phyloP scores from a whole-genome alignment of 2,329 filamentous ascomycete species.

The Aschersonia sp. region DNA sequence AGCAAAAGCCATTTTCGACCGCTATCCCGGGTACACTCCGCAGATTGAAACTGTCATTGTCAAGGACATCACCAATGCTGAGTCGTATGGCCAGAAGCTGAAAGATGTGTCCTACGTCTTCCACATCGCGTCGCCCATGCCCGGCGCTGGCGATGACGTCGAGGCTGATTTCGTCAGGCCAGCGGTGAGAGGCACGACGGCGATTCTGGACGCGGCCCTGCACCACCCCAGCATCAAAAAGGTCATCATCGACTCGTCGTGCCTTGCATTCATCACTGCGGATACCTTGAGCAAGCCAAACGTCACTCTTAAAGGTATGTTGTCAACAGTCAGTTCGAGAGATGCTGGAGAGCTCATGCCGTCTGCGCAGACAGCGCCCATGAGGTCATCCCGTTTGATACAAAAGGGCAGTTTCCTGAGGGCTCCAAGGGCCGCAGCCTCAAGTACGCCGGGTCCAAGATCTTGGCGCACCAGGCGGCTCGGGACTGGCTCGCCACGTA shows the following conservation, averaged over 20 bases:
- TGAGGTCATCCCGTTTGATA: neutral
- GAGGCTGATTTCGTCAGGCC: conserved; percentile 6
- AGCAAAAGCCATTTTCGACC: neutral
- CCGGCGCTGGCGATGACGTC: conserved; percentile 5
- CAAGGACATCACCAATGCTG: conserved; percentile 16
- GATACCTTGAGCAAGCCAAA: neutral
- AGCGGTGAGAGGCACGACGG: conserved; percentile 4
- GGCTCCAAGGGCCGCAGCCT: neutral
- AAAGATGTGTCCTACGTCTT: conserved; percentile 20
- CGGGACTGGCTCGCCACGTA: conserved; percentile 5
- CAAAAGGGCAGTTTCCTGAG: conserved; percentile 1
- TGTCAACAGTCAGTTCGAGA: neutral
- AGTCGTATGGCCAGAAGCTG: conserved; percentile 20
- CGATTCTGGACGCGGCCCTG: conserved; percentile 5
- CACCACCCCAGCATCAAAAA: conserved; percentile 2
- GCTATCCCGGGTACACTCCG: neutral
- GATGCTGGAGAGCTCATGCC: too few species aligned
- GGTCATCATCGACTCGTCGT: conserved; percentile 5
- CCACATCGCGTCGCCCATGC: conserved; percentile 10
- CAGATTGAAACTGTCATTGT: conserved; percentile 12
- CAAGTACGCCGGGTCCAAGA: conserved; percentile 7
- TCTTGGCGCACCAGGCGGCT: conserved; percentile 6
- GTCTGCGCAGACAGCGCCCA: neutral
- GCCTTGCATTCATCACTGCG: conserved; percentile 5
- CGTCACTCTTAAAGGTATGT: conserved; percentile 2